phyloP scores from a whole-genome alignment of 768 basidiomycete genomes.

The Cystoderma amianthinum region DNA sequence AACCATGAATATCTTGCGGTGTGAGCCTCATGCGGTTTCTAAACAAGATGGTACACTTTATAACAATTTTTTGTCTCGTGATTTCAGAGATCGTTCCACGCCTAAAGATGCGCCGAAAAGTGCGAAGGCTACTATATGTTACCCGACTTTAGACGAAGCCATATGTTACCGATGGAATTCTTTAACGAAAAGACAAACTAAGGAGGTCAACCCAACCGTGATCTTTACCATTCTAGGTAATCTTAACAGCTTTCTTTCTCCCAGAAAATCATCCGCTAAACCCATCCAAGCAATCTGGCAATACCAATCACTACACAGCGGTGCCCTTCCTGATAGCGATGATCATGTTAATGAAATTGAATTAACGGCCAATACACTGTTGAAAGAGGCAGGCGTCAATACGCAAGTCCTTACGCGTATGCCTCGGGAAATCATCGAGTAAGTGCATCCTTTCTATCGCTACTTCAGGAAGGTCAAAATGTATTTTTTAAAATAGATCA shows the following conservation, averaged over 20 bases:
- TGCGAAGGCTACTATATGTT: conserved; percentile 54
- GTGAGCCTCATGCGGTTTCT: conserved; percentile 40
- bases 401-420: conserved; percentile 52
- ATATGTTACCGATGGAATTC: conserved; percentile 63
- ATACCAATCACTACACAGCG: conserved; percentile 50
- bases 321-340: conserved; percentile 46
- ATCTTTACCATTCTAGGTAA: conserved; percentile 71
- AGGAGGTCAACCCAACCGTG: conserved; percentile 72
- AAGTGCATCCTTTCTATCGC: conserved; percentile 13
- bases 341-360: conserved; percentile 50
- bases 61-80: background rate
- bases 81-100: conserved; percentile 54
- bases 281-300: conserved; percentile 68
- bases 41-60: background rate
- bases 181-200: conserved; percentile 70
- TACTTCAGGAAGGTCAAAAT: conserved; percentile 5
- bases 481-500: conserved; percentile 35
- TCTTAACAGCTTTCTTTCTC: conserved; percentile 5
- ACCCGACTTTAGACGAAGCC: conserved; percentile 56
- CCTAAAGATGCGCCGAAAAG: conserved; percentile 52
- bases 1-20: conserved; percentile 80
- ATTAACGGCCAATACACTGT: conserved; percentile 53
- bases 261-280: conserved; percentile 2
- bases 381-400: conserved; percentile 62
- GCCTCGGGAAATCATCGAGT: conserved; percentile 63